Evolutionary conservation across 768 basidiomycete species (phyloP).

Genomic region (Dictyophora rubrovolvata): DNA sequence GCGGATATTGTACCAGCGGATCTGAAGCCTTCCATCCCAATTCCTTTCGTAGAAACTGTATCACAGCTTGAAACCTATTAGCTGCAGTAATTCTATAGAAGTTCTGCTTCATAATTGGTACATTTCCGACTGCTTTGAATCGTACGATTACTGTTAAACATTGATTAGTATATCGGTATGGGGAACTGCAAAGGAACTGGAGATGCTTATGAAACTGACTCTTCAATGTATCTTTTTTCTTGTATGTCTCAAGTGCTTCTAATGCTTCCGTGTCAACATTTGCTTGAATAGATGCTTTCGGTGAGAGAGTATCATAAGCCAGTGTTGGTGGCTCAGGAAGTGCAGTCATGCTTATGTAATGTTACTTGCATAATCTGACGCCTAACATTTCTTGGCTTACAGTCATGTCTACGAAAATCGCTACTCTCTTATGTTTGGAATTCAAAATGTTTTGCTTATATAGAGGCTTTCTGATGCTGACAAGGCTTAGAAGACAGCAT

Average conservation of each 20-base stretch:
- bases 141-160: conserved; percentile 74
- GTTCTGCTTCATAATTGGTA: conserved; percentile 98
- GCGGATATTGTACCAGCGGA: conserved; percentile 53
- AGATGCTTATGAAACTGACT: conserved; percentile 40
- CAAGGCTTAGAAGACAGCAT: too few species aligned
- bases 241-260: conserved; percentile 75
- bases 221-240: conserved; percentile 75
- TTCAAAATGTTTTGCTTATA: too few species aligned
- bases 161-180: background rate
- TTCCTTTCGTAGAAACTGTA: conserved; percentile 85
- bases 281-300: background rate
- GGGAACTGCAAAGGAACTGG: background rate
- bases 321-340: background rate
- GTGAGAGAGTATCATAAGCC: background rate
- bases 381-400: background rate
- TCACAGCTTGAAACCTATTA: conserved; percentile 91
- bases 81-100: conserved; percentile 95
- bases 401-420: too few species aligned
- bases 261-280: conserved; percentile 26
- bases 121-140: conserved; percentile 96
- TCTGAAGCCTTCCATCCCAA: conserved; percentile 80
- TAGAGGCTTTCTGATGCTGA: too few species aligned
- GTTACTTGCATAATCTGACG: background rate
- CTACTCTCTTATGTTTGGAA: too few species aligned
- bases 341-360: background rate